phyloP scores from a whole-genome alignment of 2,329 filamentous ascomycete genomes.

The Aspergillus neoniger region DNA sequence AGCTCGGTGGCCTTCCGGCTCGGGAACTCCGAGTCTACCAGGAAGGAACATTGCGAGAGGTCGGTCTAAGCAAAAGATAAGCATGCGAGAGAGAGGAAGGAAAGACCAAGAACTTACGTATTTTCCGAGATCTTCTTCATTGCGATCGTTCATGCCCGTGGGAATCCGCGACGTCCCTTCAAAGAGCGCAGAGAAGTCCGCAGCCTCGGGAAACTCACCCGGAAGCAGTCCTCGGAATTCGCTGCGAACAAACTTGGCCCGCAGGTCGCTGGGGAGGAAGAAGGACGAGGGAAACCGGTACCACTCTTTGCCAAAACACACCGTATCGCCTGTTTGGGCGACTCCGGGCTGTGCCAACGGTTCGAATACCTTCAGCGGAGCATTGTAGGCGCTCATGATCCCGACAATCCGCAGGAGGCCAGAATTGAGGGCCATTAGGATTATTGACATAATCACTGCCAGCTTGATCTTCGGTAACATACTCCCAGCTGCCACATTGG shows the following conservation, averaged over 20 bases:
- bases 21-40: constrained; percentile 85
- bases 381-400: constrained; percentile 77
- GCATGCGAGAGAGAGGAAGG: background rate
- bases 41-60: constrained; percentile 72
- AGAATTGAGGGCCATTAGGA: constrained; percentile 66
- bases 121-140: constrained; percentile 82
- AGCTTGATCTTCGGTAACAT: constrained; percentile 78
- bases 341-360: constrained; percentile 52
- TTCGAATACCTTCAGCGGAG: constrained; percentile 68
- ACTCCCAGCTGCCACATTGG: constrained; percentile 66
- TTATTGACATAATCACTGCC: constrained; percentile 57
- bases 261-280: constrained; percentile 80
- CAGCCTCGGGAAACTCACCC: constrained; percentile 81
- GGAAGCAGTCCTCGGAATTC: constrained; percentile 88
- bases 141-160: constrained; percentile 86
- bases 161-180: constrained; percentile 83
- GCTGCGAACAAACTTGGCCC: constrained; percentile 85
- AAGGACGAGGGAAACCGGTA: constrained; percentile 95
- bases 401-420: constrained; percentile 74
- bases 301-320: constrained; percentile 97
- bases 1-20: constrained; percentile 59
- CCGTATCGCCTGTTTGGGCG: constrained; percentile 63
- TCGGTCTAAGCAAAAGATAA: constrained; percentile 55
- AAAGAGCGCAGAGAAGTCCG: constrained; percentile 69
- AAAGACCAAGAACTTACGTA: constrained; percentile 59